A percentile compares a stretch with the other conserved stretches of the same genome.
These are phyloP conservation scores for Begonia masoniana DNA, from an alignment of 306 rosid genomes.

Conservation along the genomic window DNA sequence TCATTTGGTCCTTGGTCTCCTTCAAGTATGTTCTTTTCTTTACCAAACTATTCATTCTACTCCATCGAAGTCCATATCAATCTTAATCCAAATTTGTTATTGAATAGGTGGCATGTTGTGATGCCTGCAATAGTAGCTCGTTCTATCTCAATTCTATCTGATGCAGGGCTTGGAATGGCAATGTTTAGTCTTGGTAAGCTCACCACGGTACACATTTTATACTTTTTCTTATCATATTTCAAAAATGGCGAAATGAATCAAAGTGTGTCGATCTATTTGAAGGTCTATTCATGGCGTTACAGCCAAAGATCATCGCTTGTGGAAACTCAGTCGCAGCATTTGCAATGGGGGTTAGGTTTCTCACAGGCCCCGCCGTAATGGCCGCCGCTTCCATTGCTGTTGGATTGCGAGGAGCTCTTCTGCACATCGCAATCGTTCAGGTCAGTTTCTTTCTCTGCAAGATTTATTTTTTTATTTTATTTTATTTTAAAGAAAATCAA, in stretches of 20 bases:
- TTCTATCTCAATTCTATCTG: slow-evolving; percentile 9
- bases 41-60: too few relatives aligned
- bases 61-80: too few relatives aligned
- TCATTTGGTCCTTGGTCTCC: slow-evolving; percentile 64
- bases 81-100: too few relatives aligned
- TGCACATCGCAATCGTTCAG: slow-evolving; percentile 17
- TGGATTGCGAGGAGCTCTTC: slow-evolving; percentile 15
- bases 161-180: slow-evolving; percentile 14
- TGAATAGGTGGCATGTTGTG: slow-evolving; percentile 9
- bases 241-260: too few relatives aligned
- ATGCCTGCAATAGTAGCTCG: slow-evolving; percentile 8
- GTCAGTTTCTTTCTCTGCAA: slow-evolving; percentile 1
- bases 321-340: neutral
- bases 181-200: slow-evolving; percentile 18
- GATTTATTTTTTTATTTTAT: too few relatives aligned
- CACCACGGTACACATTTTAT: too few relatives aligned
- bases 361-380: slow-evolving; percentile 17
- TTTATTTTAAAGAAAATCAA: too few relatives aligned
- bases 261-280: neutral
- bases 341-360: slow-evolving; percentile 8
- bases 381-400: slow-evolving; percentile 12
- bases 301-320: slow-evolving; percentile 12
- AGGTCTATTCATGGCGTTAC: slow-evolving; percentile 18
- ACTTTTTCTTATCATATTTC: too few relatives aligned
- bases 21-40: slow-evolving; percentile 27